phyloP scores from a whole-genome alignment of 495 filamentous ascomycete genomes.

The Aspergillus bridgeri region DNA sequence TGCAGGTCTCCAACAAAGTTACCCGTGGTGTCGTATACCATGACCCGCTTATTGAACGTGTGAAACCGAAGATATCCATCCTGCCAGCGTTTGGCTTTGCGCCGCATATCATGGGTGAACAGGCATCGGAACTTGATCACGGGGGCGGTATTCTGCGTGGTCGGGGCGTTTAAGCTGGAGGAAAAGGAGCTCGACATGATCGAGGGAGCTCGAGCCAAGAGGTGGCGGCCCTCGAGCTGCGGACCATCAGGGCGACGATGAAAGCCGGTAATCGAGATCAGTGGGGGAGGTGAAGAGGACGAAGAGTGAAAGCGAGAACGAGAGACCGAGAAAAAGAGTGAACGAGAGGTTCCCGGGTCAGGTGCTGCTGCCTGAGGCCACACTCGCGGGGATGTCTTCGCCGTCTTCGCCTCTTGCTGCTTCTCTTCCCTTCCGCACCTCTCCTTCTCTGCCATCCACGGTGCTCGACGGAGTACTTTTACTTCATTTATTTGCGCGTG shows the following conservation, averaged over 20 bases:
- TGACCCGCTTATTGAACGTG: conserved; percentile 85
- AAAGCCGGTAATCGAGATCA: no score
- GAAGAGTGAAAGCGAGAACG: not conserved
- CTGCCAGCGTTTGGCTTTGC: conserved; percentile 89
- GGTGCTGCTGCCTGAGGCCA: not conserved
- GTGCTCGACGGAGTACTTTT: no score
- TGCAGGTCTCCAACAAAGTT: conserved; percentile 84
- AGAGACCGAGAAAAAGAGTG: not conserved
- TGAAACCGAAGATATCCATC: conserved; percentile 87
- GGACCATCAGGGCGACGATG: conserved; percentile 14
- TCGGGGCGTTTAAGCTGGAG: conserved; percentile 28
- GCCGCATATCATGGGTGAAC: conserved; percentile 77
- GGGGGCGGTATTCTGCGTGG: conserved; percentile 62
- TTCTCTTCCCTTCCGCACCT: not conserved
- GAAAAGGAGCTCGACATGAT: conserved; percentile 36
- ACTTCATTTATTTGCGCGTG: no score
- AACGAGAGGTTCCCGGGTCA: not conserved
- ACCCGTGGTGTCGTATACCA: conserved; percentile 80
- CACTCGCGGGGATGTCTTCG: not conserved
- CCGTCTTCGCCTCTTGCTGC: not conserved
- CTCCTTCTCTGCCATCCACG: not conserved
- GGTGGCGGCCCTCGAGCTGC: conserved; percentile 7
- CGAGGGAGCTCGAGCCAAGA: conserved; percentile 7
- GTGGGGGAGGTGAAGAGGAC: no score
- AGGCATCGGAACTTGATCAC: conserved; percentile 81